phyloP scores from a whole-genome alignment of 2,329 filamentous ascomycete species.

The Nannizzia gypsea region DNA sequence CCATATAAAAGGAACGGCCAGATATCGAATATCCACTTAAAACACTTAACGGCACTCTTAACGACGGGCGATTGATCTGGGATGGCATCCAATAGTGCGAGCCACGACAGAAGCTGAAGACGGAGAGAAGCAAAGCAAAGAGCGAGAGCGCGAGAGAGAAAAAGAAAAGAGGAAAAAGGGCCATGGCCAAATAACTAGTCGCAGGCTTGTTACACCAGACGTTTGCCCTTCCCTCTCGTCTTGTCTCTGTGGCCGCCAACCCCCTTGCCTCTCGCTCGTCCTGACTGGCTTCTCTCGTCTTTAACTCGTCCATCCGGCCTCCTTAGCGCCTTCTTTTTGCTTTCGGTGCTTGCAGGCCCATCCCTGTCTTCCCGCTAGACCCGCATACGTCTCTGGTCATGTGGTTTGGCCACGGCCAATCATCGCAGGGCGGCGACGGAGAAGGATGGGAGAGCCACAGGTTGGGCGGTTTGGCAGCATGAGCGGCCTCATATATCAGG shows the following conservation, averaged over 20 bases:
- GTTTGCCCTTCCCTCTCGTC: neutral
- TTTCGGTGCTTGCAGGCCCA: constrained; percentile 3
- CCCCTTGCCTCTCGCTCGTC: too few relatives aligned
- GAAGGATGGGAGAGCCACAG: neutral
- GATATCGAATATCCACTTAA: neutral
- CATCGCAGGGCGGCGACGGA: neutral
- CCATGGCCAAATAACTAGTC: neutral
- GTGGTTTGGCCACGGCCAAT: constrained; percentile 8
- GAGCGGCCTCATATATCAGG: too few relatives aligned
- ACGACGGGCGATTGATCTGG: neutral
- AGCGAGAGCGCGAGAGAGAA: neutral
- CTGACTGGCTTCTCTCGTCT: neutral
- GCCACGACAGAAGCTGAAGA: neutral
- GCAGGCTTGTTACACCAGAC: neutral
- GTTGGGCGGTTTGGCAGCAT: neutral
- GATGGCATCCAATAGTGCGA: constrained; percentile 1
- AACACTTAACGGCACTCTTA: neutral
- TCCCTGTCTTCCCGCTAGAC: constrained; percentile 17
- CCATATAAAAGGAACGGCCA: neutral
- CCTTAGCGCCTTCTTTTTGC: neutral
- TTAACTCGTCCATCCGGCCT: neutral
- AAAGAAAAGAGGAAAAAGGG: neutral
- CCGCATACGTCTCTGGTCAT: constrained; percentile 16
- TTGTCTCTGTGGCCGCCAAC: too few relatives aligned
- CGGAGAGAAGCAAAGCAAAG: neutral